A percentile compares a stretch with the other conserved stretches of the same genome.
phyloP scores from a whole-genome alignment of 2,329 filamentous ascomycete species.

The Pseudocercospora cruenta region DNA sequence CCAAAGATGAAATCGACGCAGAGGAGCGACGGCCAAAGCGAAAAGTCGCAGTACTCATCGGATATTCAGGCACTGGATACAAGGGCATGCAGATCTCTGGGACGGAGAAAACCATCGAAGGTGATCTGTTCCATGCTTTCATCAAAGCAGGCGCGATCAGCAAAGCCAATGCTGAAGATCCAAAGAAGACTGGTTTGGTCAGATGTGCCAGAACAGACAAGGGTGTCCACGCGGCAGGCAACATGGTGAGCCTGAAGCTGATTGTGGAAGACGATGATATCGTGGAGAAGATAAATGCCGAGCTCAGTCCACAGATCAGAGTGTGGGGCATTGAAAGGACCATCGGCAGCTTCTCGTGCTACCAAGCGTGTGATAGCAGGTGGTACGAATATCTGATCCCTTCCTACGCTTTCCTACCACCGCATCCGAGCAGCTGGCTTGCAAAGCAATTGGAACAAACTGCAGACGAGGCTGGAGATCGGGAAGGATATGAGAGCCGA shows the following conservation, averaged over 20 bases:
- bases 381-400: slow-evolving; percentile 98
- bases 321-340: slow-evolving; percentile 93
- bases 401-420: slow-evolving; percentile 87
- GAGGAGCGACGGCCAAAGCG: slow-evolving; percentile 89
- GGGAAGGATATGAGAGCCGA: slow-evolving; percentile 68
- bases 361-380: slow-evolving; percentile 89
- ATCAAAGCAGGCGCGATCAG: slow-evolving; percentile 90
- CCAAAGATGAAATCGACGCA: slow-evolving; percentile 81
- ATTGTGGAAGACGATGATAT: slow-evolving; percentile 91
- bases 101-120: slow-evolving; percentile 85
- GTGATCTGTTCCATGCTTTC: slow-evolving; percentile 90
- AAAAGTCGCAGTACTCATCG: slow-evolving; percentile 94
- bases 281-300: slow-evolving; percentile 85
- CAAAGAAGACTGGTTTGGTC: slow-evolving; percentile 92
- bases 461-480: slow-evolving; percentile 72
- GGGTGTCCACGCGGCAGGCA: slow-evolving; percentile 93
- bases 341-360: slow-evolving; percentile 89
- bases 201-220: slow-evolving; percentile 96
- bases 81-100: slow-evolving; percentile 85
- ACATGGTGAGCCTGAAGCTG: slow-evolving; percentile 91
- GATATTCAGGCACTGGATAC: slow-evolving; percentile 95
- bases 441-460: slow-evolving; percentile 80
- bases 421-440: slow-evolving; percentile 84
- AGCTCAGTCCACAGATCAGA: slow-evolving; percentile 84
- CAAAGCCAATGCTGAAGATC: slow-evolving; percentile 94